A percentile compares a stretch with the other conserved stretches of the same genome.
phyloP scores from a whole-genome alignment of 1,284 basidiomycete species.

The Cryptococcus amylolentus region DNA sequence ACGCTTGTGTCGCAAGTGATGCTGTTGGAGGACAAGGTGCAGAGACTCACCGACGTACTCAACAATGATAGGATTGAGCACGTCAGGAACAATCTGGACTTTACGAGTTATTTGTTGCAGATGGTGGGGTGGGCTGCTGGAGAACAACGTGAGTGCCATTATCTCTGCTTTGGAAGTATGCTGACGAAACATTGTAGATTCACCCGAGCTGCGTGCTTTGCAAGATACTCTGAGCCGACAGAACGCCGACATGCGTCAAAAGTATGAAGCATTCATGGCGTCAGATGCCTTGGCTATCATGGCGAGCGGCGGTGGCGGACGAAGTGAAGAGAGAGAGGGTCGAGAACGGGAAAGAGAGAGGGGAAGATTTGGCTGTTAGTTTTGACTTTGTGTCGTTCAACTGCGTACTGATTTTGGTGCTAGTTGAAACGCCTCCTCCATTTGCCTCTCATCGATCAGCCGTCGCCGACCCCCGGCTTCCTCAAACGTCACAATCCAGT shows the following conservation, averaged over 20 bases:
- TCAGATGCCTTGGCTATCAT: constrained; percentile 22
- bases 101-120: constrained; percentile 32
- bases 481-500: neutral
- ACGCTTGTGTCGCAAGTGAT: constrained; percentile 22
- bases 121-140: constrained; percentile 29
- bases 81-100: constrained; percentile 28
- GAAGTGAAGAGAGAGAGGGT: neutral
- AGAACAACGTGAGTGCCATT: constrained; percentile 19
- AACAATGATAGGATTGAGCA: constrained; percentile 33
- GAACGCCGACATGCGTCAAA: constrained; percentile 21
- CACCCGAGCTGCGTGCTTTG: constrained; percentile 18
- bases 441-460: neutral
- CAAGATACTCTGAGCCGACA: constrained; percentile 27
- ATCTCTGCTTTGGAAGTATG: neutral
- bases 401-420: neutral
- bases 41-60: constrained; percentile 23
- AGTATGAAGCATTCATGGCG: constrained; percentile 30
- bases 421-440: neutral
- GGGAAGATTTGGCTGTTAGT: neutral
- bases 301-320: constrained; percentile 8
- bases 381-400: neutral
- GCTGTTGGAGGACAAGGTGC: constrained; percentile 31
- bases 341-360: constrained; percentile 2
- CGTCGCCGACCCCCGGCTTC: neutral
- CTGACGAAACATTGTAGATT: neutral